These are phyloP conservation scores for Botrytis deweyae DNA, from an alignment of 2,329 filamentous ascomycete species.

Conservation along the genomic window DNA sequence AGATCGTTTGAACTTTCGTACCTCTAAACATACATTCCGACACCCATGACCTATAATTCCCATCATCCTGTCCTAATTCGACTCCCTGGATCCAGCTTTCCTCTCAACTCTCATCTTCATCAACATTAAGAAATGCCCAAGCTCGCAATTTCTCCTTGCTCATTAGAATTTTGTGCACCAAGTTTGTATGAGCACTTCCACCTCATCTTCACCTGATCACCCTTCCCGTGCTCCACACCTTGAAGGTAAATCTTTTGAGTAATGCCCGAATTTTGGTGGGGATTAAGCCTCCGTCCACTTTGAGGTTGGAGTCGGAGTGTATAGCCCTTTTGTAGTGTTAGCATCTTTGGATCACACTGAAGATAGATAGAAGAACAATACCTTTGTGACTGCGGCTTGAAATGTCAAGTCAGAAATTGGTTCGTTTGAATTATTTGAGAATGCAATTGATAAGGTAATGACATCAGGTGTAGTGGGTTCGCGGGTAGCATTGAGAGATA, in stretches of 20 bases:
- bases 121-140: constrained; percentile 68
- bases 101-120: neutral
- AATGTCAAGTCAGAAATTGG: constrained; percentile 80
- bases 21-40: neutral
- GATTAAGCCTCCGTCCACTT: constrained; percentile 71
- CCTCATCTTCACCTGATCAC: constrained; percentile 79
- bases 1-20: constrained; percentile 2
- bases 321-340: constrained; percentile 59
- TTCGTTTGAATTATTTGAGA: constrained; percentile 75
- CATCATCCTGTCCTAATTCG: neutral
- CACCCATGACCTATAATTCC: constrained; percentile 1
- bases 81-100: neutral
- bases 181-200: constrained; percentile 84
- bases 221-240: constrained; percentile 67
- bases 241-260: constrained; percentile 78
- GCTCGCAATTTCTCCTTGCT: constrained; percentile 81
- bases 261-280: constrained; percentile 70
- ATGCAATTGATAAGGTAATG: constrained; percentile 72
- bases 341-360: constrained; percentile 17
- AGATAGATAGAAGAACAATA: constrained; percentile 42
- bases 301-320: constrained; percentile 82
- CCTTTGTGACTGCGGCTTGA: constrained; percentile 91
- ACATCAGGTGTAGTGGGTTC: constrained; percentile 43
- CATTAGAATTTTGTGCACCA: constrained; percentile 64
- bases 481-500: constrained; percentile 71